phyloP scores from a whole-genome alignment of 2,329 filamentous ascomycete genomes.

The Chaetomiaceae sp. region DNA sequence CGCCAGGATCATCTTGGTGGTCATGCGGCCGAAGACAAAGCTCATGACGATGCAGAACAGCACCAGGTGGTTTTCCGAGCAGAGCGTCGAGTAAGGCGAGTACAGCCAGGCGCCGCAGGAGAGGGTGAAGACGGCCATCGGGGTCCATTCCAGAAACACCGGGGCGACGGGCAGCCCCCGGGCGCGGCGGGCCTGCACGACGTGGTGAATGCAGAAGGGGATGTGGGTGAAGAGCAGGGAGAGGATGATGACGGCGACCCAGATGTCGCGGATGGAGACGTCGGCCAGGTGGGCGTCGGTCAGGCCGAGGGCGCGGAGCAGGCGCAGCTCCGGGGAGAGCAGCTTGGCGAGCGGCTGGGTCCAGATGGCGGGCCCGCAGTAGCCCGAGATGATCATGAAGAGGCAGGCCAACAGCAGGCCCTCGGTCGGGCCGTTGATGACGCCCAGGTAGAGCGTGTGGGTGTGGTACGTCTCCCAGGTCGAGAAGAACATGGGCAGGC shows the following conservation, averaged over 20 bases:
- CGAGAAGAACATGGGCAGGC: conserved; percentile 97
- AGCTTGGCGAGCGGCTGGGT: conserved; percentile 64
- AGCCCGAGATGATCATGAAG: conserved; percentile 81
- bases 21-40: conserved; percentile 97
- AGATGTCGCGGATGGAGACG: conserved; percentile 77
- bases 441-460: conserved; percentile 90
- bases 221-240: conserved; percentile 69
- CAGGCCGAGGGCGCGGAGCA: conserved; percentile 21
- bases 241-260: conserved; percentile 65
- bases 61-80: conserved; percentile 78
- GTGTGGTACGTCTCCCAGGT: conserved; percentile 99
- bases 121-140: conserved; percentile 74
- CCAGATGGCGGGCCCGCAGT: conserved; percentile 86
- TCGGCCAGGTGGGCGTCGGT: conserved; percentile 57
- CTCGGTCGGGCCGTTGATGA: conserved; percentile 96
- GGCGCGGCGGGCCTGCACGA: conserved; percentile 66
- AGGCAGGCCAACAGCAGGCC: conserved; percentile 81
- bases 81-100: conserved; percentile 77
- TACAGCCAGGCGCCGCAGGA: conserved; percentile 79
- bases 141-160: conserved; percentile 89
- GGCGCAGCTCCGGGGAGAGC: conserved; percentile 46
- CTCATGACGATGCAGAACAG: conserved; percentile 90
- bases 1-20: conserved; percentile 96
- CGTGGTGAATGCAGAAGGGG: conserved; percentile 84
- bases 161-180: conserved; percentile 70